Base-by-base conservation (phyloP, 2,329 filamentous ascomycete species). In the Diaporthe sp. region DNA sequence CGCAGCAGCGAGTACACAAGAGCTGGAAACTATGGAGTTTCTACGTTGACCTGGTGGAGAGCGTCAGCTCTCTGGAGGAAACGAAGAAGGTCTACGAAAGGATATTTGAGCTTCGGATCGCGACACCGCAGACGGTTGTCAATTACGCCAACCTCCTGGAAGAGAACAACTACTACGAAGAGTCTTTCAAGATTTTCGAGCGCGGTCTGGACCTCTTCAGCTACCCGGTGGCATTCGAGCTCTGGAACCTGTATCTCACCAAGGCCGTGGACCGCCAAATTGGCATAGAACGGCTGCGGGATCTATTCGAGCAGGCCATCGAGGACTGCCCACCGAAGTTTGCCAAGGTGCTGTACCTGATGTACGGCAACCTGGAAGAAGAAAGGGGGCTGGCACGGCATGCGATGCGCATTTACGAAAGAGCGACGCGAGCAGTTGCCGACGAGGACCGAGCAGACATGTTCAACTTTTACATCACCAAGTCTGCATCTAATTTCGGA, bases 21-120 rank as follows among this genome's bases (percentile, higher is more conserved):
- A 98, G 95, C 82, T 99, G 97, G 97, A 99, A 98, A 84, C 86
- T 99, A 15, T 99, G 97, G 97, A 98, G 95, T 85, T 99, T 99
- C 87, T 99, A 99, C 80, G 96, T 99, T 55, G 97, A 99, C 83
- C 90, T 99, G 1, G 96, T 99, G 3, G 97, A 99, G 84, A 98
- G 95, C 83, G 96, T 98, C 44, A 93, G 94, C 77, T 95, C 94
- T 0, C 85, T 99, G 22, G 95, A 98, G 31, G 96, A 98, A 84
- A 98, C 96, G 0, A 94, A 92, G 83, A 96, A 95, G 83, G 93
- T 98, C 2, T 99, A 99, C 84, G 97, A 99, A 83, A 91, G 97
- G 74, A 98, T 99, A 80, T 99, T 99, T 82, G 97, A 99, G 85
- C 92, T 99, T 76, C 94, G 96, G 62, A 99, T 99, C 80, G 97